Evolutionary conservation across 176 grass and related monocot genomes (phyloP), one percentile per base, ranked within the genome.

Genomic region (Calamus simplicifolius): DNA sequence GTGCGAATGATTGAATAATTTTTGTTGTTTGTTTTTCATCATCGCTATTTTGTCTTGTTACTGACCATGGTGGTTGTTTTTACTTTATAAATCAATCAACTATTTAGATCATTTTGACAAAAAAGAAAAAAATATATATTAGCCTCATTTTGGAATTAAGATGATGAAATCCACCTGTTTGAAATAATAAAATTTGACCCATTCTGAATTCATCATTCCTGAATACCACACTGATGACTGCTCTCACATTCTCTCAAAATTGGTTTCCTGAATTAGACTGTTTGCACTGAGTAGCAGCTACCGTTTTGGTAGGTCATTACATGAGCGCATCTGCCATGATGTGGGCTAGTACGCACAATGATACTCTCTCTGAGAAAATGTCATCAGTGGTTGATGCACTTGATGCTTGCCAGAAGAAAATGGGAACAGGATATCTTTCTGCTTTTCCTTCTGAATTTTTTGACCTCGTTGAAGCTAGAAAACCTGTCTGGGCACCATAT

Each of bases 401-500:
- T 4, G 48, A 78, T 50, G 69, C 53, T 31, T 97, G 92, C 77
- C 92, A 97, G 87, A 64, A 68, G 48, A 68, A 79, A 3, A 61
- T 76, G 52, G 92, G 87, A 52, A 73, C 75, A 2, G 92, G 92
- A 31, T 97, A 97, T 73, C 92, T 97, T 69, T 91, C 92, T 64
- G 92, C 92, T 56, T 97, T 97, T 73, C 92, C 87, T 61, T n/a
- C 70, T 51, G 81, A 91, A 80, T 75, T 88, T 83, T 97, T 97
- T 62, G 87, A 97, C 75, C 87, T 87, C 48, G 91, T 91, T 62
- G 93, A 97, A 80, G 78, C 78, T 58, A 75, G 91, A 66, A 3
- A 73, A 52, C 61, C 70, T 59, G 87, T 97, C 71, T 97, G 87
- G 93, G 93, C 93, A 10, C 93, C 93, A 18, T 97, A 97, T 78